Evolutionary conservation across 306 rosid genomes (phyloP).

Genomic region (Hippophae tibetana): DNA sequence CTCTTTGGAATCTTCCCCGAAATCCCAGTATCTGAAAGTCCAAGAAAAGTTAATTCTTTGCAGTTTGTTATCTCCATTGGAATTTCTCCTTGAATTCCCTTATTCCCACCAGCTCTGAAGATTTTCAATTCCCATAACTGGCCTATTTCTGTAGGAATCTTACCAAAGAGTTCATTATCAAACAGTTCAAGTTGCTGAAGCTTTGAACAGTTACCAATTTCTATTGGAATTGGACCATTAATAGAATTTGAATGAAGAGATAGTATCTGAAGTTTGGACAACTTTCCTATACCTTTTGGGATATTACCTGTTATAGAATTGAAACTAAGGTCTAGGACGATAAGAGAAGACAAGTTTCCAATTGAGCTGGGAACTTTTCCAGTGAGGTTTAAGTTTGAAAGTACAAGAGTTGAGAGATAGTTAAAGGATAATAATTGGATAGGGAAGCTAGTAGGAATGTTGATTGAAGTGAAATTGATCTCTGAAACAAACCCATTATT

Average conservation of each 20-base stretch:
- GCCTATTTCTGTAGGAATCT: slow-evolving; percentile 69
- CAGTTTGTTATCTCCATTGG: slow-evolving; percentile 75
- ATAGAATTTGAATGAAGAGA: slow-evolving; percentile 64
- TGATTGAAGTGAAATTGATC: slow-evolving; percentile 47
- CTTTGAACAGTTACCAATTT: slow-evolving; percentile 70
- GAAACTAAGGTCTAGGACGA: slow-evolving; percentile 69
- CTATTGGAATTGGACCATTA: slow-evolving; percentile 50
- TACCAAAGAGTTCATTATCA: slow-evolving; percentile 74
- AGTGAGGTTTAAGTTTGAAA: slow-evolving; percentile 73
- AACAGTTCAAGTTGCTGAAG: slow-evolving; percentile 55
- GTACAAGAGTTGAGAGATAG: slow-evolving; percentile 51
- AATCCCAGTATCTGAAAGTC: slow-evolving; percentile 77
- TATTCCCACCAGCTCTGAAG: slow-evolving; percentile 79
- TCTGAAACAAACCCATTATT: slow-evolving; percentile 48
- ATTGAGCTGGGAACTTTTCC: slow-evolving; percentile 57
- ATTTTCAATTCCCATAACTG: slow-evolving; percentile 41
- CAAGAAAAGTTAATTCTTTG: slow-evolving; percentile 52
- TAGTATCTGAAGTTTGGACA: slow-evolving; percentile 40
- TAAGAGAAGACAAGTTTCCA: slow-evolving; percentile 66
- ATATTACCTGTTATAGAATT: slow-evolving; percentile 69
- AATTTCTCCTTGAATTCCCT: slow-evolving; percentile 62
- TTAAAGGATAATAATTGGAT: slow-evolving; percentile 48
- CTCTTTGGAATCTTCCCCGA: slow-evolving; percentile 70
- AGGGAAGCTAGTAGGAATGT: slow-evolving; percentile 55
- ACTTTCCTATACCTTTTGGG: slow-evolving; percentile 53